These are phyloP conservation scores for Starmerella cellae DNA, from an alignment of 805 yeast genomes.

Conservation along the genomic window DNA sequence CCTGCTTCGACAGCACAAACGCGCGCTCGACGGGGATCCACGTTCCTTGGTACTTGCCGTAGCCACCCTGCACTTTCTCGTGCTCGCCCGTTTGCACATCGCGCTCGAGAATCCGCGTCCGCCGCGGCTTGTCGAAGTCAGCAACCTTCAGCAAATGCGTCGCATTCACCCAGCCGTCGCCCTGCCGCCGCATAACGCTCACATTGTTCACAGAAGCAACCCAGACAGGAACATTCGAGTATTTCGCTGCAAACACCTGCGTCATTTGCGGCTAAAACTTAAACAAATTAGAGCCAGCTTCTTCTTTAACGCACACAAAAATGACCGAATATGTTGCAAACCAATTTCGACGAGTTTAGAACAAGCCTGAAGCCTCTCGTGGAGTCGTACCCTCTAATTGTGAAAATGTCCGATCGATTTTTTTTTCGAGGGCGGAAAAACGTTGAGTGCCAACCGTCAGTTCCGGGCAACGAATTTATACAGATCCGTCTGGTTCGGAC, in stretches of 20 bases:
- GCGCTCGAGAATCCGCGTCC: constrained; percentile 81
- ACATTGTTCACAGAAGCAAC: constrained; percentile 51
- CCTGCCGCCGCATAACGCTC: constrained; percentile 76
- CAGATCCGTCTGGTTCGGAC: too few relatives aligned
- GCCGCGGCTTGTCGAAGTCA: constrained; percentile 81
- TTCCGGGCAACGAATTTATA: too few relatives aligned
- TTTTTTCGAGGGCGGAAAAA: too few relatives aligned
- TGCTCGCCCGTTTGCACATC: constrained; percentile 85
- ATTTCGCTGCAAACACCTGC: constrained; percentile 32
- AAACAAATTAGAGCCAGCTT: too few relatives aligned
- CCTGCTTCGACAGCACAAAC: constrained; percentile 47
- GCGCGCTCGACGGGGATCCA: constrained; percentile 87
- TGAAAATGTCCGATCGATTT: too few relatives aligned
- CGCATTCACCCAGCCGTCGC: constrained; percentile 94
- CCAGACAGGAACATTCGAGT: constrained; percentile 35
- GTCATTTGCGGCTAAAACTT: too few relatives aligned
- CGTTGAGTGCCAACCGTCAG: too few relatives aligned
- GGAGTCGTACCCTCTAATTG: too few relatives aligned
- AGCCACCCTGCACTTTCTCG: constrained; percentile 94
- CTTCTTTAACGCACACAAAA: too few relatives aligned
- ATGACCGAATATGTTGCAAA: too few relatives aligned
- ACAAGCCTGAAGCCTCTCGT: too few relatives aligned
- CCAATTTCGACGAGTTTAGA: too few relatives aligned
- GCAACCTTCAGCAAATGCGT: constrained; percentile 91
- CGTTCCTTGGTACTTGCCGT: constrained; percentile 92